A percentile compares a stretch with the other conserved stretches of the same genome.
These are phyloP conservation scores for Phaffia australis DNA, from an alignment of 768 basidiomycete species.

Conservation along the genomic window DNA sequence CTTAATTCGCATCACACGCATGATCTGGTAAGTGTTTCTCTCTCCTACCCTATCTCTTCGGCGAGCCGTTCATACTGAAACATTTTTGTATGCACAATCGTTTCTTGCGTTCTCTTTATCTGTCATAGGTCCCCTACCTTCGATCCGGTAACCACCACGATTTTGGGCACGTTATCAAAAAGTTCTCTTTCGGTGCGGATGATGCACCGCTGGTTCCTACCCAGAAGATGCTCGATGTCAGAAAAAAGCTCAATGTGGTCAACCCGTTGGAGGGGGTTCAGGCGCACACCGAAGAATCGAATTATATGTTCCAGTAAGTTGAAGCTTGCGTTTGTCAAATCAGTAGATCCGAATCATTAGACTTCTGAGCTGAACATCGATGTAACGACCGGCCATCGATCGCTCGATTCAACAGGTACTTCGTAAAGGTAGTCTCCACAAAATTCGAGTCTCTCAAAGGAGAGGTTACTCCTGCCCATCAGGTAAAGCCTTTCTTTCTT, in stretches of 20 bases:
- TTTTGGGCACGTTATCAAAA: constrained; percentile 78
- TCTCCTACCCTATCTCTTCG: neutral
- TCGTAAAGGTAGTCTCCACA: constrained; percentile 96
- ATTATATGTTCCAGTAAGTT: constrained; percentile 35
- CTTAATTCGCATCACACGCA: constrained; percentile 63
- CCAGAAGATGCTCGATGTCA: constrained; percentile 47
- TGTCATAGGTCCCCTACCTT: constrained; percentile 57
- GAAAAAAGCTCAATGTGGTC: constrained; percentile 57
- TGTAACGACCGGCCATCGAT: constrained; percentile 45
- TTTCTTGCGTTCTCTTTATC: neutral
- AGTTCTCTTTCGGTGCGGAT: constrained; percentile 66
- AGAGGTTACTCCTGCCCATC: constrained; percentile 38
- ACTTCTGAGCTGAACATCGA: constrained; percentile 56
- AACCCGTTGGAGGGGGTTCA: constrained; percentile 61
- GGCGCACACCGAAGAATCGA: constrained; percentile 43
- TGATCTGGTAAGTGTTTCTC: constrained; percentile 53
- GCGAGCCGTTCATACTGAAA: too few species aligned
- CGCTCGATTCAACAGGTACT: constrained; percentile 50
- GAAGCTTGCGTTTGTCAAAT: constrained; percentile 1
- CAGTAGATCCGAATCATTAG: constrained; percentile 11
- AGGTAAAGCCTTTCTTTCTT: neutral
- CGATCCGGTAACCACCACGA: constrained; percentile 70
- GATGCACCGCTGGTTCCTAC: constrained; percentile 41
- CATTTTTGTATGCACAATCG: too few species aligned
- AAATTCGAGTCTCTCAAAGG: constrained; percentile 77